Evolutionary conservation across 139 green algal genomes (phyloP), one percentile per base, ranked within the genome.

Genomic region (Asterochloris erici): DNA sequence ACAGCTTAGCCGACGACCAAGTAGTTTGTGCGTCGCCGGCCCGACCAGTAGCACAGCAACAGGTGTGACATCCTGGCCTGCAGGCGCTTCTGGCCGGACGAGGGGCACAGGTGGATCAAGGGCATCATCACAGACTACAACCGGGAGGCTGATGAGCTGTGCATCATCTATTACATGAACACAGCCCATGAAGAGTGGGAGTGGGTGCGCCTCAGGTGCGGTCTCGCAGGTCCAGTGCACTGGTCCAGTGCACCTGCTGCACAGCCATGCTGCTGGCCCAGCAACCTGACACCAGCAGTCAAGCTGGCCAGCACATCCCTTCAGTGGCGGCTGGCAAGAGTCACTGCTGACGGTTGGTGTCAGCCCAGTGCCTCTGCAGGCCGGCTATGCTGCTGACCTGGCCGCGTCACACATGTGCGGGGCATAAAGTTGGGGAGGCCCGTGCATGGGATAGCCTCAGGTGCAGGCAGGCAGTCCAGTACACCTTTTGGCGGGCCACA

Each of bases 71-170:
- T 54, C 38, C 38, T 6, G 62, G 23, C 24, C 9, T 82, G 68
- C 75, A 85, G 86, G 86, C 73, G 86, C 13, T 83, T 79, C 14
- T 90, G 86, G 86, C 79, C 86, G 0, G 15, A 63, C 10, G 86
- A 90, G 70, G 82, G 77, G 24, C 76, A 74, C 15, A 83, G 77
- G 9, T 92, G 88, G 88, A 82, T 88, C 29, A 81, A 90, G 68
- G 88, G 86, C 24, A 83, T 87, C 23, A 68, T 92, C 12, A 84
- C 83, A 29, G 82, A 88, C 47, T 92, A 90, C 73, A 74, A 88
- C 60, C 21, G 28, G 0, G 14, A 11, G 24, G 24, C 54, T 11
- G 80, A 76, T 0, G 21, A 84, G 64, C 60, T 61, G 14, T 62
- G 64, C 82, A 85, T 85, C 75, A 74, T 60, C 23, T 85, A 85